Conservation (phyloP, 805 yeast species). For the Saccharomycopsis schoenii region DNA sequence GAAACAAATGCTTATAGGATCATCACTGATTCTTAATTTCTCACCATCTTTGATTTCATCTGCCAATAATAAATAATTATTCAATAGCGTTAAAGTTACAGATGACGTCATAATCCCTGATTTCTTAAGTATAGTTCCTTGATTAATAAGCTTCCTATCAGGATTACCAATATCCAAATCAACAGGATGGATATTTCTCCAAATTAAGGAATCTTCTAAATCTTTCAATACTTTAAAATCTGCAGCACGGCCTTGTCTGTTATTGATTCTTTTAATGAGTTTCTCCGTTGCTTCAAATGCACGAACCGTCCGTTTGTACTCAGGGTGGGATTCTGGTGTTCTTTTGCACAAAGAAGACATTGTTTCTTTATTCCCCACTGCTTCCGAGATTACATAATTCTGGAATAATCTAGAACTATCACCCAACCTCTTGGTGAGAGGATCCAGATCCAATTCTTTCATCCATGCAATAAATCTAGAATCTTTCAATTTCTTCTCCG, state of each 20-base stretch:
- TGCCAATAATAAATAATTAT: slow-evolving; percentile 60
- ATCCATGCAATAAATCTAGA: slow-evolving; percentile 51
- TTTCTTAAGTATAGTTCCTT: slow-evolving; percentile 51
- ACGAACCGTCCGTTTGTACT: slow-evolving; percentile 38
- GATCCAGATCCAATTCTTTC: slow-evolving; percentile 38
- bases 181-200: slow-evolving; percentile 40
- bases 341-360: slow-evolving; percentile 46
- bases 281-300: slow-evolving; percentile 46
- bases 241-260: slow-evolving; percentile 50
- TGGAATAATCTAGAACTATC: slow-evolving; percentile 47
- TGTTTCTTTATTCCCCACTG: slow-evolving; percentile 53
- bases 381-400: slow-evolving; percentile 44
- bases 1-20: slow-evolving; percentile 54
- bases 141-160: slow-evolving; percentile 44
- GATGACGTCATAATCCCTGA: slow-evolving; percentile 59
- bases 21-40: slow-evolving; percentile 37
- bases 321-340: slow-evolving; percentile 39
- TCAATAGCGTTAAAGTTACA: slow-evolving; percentile 48
- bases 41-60: slow-evolving; percentile 39
- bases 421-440: slow-evolving; percentile 30
- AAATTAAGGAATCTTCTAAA: slow-evolving; percentile 42
- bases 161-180: slow-evolving; percentile 44
- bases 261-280: slow-evolving; percentile 51
- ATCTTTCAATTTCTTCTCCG: slow-evolving; percentile 32
- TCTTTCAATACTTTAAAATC: slow-evolving; percentile 44